Base-by-base conservation (phyloP, 306 rosid species). In the Argentina anserina region DNA sequence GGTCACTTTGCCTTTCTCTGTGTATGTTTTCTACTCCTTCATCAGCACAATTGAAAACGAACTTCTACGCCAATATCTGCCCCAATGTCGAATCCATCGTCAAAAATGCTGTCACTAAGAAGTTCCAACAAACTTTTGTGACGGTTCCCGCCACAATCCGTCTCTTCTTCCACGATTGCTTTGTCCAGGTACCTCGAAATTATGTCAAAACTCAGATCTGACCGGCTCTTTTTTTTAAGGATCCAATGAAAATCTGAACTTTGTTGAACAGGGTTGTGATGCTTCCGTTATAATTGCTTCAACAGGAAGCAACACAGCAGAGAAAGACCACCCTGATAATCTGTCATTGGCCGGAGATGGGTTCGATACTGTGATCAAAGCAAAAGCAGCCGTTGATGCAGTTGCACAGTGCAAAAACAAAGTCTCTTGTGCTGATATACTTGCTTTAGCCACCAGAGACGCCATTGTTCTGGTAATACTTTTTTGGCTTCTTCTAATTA, bases 151-250 rank as follows among this genome's bases (percentile, higher is more conserved):
- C 89, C 1, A 93, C 98, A 29, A 31, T 93, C 42, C 97, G 98
- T 45, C 97, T 93, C 84, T 90, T 89, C 79, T 94, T 94, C 86
- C 99, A 94, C 3, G 99, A 91, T 67, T 94, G 99, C 80, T 81
- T 90, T 34, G 97, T 94, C 26, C 85, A 83, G 83, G 99, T 90
- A 83, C 59, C 39, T 10, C 3, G 34, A 31, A 65, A 31, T 5
- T 40, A 1, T 61, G 11, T 1, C 8, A 4, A 28, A 20, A 47
- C 31, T 49, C 13, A 42, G 13, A 67, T 7, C 40, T 7, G 17
- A 15, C 31, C 5, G 3, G 13, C n/a, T n/a, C n/a, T n/a, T 7
- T 55, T 23, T 0, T 39, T 9, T 4, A 43, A 7, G 65, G 53
- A 34, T 14, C 37, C 37, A 34, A 71, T 71, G 65, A 71, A 39